These are phyloP conservation scores for Mycothermus thermophilus DNA, from an alignment of 495 filamentous ascomycete genomes.

Conservation along the genomic window DNA sequence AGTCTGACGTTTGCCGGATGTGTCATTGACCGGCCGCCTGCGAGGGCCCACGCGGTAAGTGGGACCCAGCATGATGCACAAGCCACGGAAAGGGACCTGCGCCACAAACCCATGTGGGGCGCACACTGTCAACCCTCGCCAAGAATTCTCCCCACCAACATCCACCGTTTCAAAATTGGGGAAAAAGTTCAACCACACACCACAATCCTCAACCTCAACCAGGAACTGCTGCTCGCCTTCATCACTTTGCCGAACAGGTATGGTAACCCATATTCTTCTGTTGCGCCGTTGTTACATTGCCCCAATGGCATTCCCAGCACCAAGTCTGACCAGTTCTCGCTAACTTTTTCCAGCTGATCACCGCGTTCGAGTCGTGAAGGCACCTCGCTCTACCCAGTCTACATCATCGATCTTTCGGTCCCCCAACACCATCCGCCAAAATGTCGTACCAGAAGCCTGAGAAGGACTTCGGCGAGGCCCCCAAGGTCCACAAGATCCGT, in stretches of 20 bases:
- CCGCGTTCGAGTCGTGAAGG: conserved; percentile 55
- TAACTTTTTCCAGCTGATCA: background rate
- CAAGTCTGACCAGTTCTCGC: no score
- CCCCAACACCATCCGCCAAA: conserved; percentile 29
- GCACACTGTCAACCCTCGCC: conserved; percentile 10
- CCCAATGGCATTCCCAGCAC: background rate
- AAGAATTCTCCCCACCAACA: conserved; percentile 7
- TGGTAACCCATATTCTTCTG: background rate
- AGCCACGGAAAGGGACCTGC: background rate
- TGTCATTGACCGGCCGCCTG: conserved; percentile 23
- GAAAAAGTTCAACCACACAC: conserved; percentile 9
- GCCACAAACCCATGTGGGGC: conserved; percentile 6
- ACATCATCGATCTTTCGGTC: conserved; percentile 15
- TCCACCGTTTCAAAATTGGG: conserved; percentile 4
- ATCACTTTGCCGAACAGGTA: conserved; percentile 68
- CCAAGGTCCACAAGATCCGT: conserved; percentile 19
- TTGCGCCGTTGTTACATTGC: no score
- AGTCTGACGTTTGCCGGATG: conserved; percentile 19
- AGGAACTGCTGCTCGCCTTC: conserved; percentile 32
- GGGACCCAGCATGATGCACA: background rate
- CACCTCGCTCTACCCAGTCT: conserved; percentile 5
- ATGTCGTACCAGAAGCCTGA: conserved; percentile 96
- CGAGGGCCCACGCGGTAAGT: no score
- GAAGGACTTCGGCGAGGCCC: conserved; percentile 64
- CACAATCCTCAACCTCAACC: conserved; percentile 5